These are phyloP conservation scores for Jamesozyma gamospora DNA, from an alignment of 805 yeast genomes.

Conservation along the genomic window DNA sequence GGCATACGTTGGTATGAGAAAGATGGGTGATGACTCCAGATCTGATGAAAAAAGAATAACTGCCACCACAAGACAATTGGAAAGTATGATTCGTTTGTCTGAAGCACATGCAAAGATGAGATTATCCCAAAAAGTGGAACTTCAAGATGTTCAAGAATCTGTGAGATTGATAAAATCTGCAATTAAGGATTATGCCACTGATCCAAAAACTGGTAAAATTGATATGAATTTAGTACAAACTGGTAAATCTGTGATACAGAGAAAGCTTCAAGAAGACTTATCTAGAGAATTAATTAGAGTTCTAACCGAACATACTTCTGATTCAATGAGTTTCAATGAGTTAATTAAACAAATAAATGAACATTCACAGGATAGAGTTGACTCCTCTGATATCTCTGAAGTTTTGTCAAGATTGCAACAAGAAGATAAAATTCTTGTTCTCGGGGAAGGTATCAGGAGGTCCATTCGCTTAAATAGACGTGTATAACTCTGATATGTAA, in stretches of 20 bases:
- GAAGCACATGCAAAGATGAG: constrained; percentile 99
- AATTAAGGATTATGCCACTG: constrained; percentile 95
- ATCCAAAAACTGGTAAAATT: constrained; percentile 91
- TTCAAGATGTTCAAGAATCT: constrained; percentile 83
- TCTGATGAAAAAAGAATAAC: constrained; percentile 84
- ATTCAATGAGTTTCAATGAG: constrained; percentile 47
- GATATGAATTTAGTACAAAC: constrained; percentile 97
- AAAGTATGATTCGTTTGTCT: constrained; percentile 84
- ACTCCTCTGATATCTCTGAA: constrained; percentile 59
- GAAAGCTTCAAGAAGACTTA: constrained; percentile 66
- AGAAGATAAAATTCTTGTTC: constrained; percentile 57
- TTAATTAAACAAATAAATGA: constrained; percentile 57
- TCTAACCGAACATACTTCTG: constrained; percentile 40
- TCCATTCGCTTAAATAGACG: constrained; percentile 36
- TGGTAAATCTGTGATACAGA: constrained; percentile 82
- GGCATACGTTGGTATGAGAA: constrained; percentile 88
- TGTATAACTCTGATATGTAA: constrained; percentile 8
- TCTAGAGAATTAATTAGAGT: constrained; percentile 48
- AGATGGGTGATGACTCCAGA: constrained; percentile 83
- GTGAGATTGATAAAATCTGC: constrained; percentile 89
- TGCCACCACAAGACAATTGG: constrained; percentile 95
- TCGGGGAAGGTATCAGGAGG: constrained; percentile 66
- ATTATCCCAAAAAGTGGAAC: constrained; percentile 56
- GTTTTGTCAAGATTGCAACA: constrained; percentile 56
- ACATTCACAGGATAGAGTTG: constrained; percentile 47